Evolutionary conservation across 2,329 filamentous ascomycete genomes (phyloP), one percentile per base, ranked within the genome.

Genomic region (Fusarium sp.): DNA sequence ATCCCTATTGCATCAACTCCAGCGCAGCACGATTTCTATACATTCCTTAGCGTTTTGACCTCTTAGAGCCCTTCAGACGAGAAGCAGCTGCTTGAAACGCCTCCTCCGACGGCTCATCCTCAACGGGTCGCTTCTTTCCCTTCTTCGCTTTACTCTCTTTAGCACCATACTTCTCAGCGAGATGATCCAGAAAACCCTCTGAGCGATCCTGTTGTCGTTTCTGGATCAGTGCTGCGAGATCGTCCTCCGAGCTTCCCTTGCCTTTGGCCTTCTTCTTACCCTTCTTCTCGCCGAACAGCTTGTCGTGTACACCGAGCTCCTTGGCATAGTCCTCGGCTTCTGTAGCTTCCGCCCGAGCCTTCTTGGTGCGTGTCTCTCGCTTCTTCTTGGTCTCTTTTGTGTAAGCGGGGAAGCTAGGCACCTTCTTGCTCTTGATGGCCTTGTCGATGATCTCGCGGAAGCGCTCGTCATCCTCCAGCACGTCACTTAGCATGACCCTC

Each of bases 401-500:
- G 76, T 96, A 99, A 7, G 85, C 84, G 20, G 85, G 81, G 77
- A 89, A 94, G 0, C 82, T 82, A 43, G 89, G 79, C 0, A 96
- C 90, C 37, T 92, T 87, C 2, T 88, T 87, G 6, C 81, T 84
- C 35, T 84, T 83, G 74, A 99, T 96, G 5, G 94, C 96, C 35
- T 88, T 84, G 74, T 97, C 88, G 55, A 99, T 93, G 44, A 97
- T 92, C 17, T 75, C 79, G 15, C 93, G 86, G 80, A 97, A 97
- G 10, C 96, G 86, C 55, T 91, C 90, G 71, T 99, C 96, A 71
- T 99, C 96, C 54, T 91, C 89, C 3, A 93, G 76, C 11, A 94
- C 89, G 74, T 95, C 87, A 71, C 93, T 96, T 44, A 97, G 84
- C 89, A 99, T 97, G 40, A 99, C 91, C 0, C 83, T 82, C 75